A percentile compares a stretch with the other conserved stretches of the same genome.
Evolutionary conservation across 768 basidiomycete species (phyloP).

Genomic region (Fistulinella prunicolor): DNA sequence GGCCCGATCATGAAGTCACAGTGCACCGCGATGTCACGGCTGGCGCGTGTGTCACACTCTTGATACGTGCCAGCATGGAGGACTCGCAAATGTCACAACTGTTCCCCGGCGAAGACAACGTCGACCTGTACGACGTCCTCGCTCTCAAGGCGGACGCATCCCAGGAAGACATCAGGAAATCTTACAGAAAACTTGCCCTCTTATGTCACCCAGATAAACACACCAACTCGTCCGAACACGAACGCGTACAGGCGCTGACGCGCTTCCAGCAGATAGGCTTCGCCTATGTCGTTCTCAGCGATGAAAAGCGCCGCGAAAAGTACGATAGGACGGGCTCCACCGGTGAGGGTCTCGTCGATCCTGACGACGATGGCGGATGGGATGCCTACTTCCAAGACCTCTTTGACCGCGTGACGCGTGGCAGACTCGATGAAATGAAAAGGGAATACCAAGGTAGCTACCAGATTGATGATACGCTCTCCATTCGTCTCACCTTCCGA

Average conservation of each 20-base stretch:
- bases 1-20: not conserved
- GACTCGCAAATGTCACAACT: slow-evolving; percentile 68
- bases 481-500: not conserved
- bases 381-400: slow-evolving; percentile 91
- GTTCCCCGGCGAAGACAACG: slow-evolving; percentile 68
- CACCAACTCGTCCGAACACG: slow-evolving; percentile 51
- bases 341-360: slow-evolving; percentile 67
- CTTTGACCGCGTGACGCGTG: slow-evolving; percentile 83
- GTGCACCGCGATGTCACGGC: not conserved
- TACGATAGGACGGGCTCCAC: slow-evolving; percentile 90
- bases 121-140: slow-evolving; percentile 80
- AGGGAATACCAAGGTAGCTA: slow-evolving; percentile 80
- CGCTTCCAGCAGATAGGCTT: slow-evolving; percentile 94
- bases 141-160: slow-evolving; percentile 52
- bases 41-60: slow-evolving; percentile 6
- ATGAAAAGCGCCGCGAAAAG: slow-evolving; percentile 66
- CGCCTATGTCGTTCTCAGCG: slow-evolving; percentile 85
- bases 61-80: slow-evolving; percentile 48
- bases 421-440: slow-evolving; percentile 90
- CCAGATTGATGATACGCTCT: not conserved
- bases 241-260: slow-evolving; percentile 63
- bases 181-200: slow-evolving; percentile 84
- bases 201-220: slow-evolving; percentile 91
- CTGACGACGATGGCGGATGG: slow-evolving; percentile 82
- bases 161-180: slow-evolving; percentile 69